phyloP scores from a whole-genome alignment of 805 yeast species.

The Yarrowia alimentaria region DNA sequence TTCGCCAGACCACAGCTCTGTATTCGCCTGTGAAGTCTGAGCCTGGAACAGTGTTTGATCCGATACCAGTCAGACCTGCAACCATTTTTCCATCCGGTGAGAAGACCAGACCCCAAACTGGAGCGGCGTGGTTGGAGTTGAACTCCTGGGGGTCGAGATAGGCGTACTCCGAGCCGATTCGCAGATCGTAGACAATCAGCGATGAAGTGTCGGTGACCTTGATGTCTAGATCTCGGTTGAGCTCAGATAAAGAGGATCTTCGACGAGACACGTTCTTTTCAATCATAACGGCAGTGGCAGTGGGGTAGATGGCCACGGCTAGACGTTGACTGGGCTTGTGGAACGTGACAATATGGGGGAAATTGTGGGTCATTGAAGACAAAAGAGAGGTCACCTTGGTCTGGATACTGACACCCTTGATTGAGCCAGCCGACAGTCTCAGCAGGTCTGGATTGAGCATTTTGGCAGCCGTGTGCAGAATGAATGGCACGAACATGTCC shows the following conservation, averaged over 20 bases:
- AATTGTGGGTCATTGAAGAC: conserved; percentile 6
- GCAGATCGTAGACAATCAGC: conserved; percentile 18
- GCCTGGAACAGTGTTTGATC: conserved; percentile 6
- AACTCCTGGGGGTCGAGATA: conserved; percentile 23
- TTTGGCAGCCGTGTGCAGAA: conserved; percentile 13
- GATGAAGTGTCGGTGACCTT: conserved; percentile 20
- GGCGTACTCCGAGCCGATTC: conserved; percentile 13
- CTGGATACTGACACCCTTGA: conserved; percentile 7
- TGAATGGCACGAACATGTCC: conserved; percentile 23
- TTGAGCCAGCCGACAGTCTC: not conserved
- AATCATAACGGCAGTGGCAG: conserved; percentile 7
- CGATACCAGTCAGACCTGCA: conserved; percentile 12
- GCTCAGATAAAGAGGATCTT: conserved; percentile 15
- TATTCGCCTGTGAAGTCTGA: conserved; percentile 1
- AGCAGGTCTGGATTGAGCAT: conserved; percentile 19
- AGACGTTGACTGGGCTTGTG: conserved; percentile 23
- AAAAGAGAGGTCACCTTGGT: conserved; percentile 10
- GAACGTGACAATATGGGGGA: conserved; percentile 16
- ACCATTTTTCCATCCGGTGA: conserved; percentile 20
- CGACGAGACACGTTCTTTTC: conserved; percentile 17
- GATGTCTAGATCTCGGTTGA: conserved; percentile 12
- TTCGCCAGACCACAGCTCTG: conserved; percentile 14
- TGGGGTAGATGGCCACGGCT: conserved; percentile 16
- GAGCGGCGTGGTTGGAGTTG: conserved; percentile 23
- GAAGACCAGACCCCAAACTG: conserved; percentile 12